Evolutionary conservation across 306 rosid genomes (phyloP).

Genomic region (Fragaria vesca): DNA sequence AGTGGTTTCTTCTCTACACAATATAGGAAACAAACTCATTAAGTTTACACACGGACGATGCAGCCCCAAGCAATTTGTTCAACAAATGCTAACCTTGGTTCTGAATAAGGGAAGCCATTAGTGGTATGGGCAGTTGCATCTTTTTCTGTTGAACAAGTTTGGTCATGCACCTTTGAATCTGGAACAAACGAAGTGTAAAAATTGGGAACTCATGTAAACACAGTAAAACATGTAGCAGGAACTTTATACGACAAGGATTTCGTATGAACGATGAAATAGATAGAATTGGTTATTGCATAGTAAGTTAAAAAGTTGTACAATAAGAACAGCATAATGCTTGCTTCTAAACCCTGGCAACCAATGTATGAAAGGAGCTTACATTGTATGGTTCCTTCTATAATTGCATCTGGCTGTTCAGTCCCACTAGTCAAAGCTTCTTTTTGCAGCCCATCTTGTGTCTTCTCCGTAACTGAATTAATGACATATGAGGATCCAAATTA

Average conservation of each 20-base stretch:
- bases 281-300: background rate
- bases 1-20: constrained; percentile 34
- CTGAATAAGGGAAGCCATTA: constrained; percentile 54
- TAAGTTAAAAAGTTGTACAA: background rate
- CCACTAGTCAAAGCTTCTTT: constrained; percentile 37
- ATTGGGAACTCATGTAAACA: background rate
- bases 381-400: constrained; percentile 34
- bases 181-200: constrained; percentile 24
- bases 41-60: background rate
- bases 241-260: background rate
- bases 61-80: background rate
- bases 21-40: constrained; percentile 28
- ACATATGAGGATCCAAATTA: constrained; percentile 29
- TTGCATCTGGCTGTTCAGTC: constrained; percentile 30
- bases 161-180: constrained; percentile 40
- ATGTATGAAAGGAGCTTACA: constrained; percentile 31
- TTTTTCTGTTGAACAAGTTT: constrained; percentile 34
- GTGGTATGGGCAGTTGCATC: constrained; percentile 37
- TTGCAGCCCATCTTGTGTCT: constrained; percentile 36
- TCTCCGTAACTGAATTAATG: constrained; percentile 49
- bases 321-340: background rate
- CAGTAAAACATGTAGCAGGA: background rate
- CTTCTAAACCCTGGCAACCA: background rate
- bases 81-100: constrained; percentile 41
- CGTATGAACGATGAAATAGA: background rate